phyloP scores from a whole-genome alignment of 768 basidiomycete genomes.

The Amanita pseudoporphyria region DNA sequence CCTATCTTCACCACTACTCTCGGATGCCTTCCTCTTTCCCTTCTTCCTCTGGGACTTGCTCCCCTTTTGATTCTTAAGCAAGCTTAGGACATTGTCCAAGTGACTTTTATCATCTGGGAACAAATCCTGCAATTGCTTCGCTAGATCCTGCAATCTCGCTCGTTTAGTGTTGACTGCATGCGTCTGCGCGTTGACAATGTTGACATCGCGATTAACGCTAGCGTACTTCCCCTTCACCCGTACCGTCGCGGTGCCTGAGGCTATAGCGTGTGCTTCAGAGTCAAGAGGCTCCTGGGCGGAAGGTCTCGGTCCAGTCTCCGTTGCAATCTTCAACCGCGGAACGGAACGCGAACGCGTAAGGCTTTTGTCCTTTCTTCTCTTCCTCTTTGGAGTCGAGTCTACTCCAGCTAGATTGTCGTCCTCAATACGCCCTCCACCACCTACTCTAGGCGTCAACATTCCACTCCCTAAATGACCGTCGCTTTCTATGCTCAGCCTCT shows the following conservation, averaged over 20 bases:
- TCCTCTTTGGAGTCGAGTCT: conserved; percentile 5
- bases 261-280: neutral
- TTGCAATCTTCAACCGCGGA: conserved; percentile 7
- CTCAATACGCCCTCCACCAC: neutral
- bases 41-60: conserved; percentile 2
- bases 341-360: conserved; percentile 4
- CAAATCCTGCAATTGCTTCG: conserved; percentile 1
- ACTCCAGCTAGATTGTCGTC: neutral
- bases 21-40: neutral
- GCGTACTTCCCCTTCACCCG: conserved; percentile 50
- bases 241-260: too few relatives aligned
- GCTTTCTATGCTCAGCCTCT: neutral
- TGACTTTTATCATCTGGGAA: neutral
- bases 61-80: conserved; percentile 3
- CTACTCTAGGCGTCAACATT: conserved; percentile 2
- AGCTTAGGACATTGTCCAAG: conserved; percentile 3
- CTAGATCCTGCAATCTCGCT: neutral
- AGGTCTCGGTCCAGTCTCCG: neutral
- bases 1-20: conserved; percentile 2
- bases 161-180: conserved; percentile 6
- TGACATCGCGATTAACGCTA: conserved; percentile 31
- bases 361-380: conserved; percentile 14
- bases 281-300: neutral
- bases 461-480: conserved; percentile 1
- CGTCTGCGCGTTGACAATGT: conserved; percentile 3